A percentile compares a stretch with the other conserved stretches of the same genome.
Conservation (phyloP, 192 early-diverging fungal species). For the Coemansia sp. region DNA sequence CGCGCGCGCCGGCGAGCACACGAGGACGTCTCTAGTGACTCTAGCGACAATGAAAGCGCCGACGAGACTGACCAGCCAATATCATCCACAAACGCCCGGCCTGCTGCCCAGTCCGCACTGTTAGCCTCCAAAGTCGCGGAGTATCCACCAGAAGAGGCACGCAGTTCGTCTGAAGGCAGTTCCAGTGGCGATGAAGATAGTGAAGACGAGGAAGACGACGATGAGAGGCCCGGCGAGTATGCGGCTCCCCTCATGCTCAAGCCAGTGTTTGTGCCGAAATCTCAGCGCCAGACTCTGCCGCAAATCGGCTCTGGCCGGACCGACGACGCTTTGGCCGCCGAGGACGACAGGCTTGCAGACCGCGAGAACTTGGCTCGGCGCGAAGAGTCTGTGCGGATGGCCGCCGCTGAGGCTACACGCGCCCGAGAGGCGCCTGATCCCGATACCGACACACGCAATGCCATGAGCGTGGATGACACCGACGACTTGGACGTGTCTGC, state of each 20-base stretch:
- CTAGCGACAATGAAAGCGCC: slow-evolving; percentile 17
- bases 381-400: slow-evolving; percentile 30
- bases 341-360: slow-evolving; percentile 53
- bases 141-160: no score
- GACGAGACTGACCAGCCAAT: slow-evolving; percentile 70
- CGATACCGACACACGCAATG: slow-evolving; percentile 41
- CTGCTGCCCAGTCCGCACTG: no score
- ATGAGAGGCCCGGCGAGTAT: no score
- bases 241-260: slow-evolving; percentile 64
- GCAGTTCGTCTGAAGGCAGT: slow-evolving; percentile 2
- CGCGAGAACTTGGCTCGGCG: slow-evolving; percentile 55
- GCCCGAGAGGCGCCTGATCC: slow-evolving; percentile 22
- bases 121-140: no score
- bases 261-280: slow-evolving; percentile 92
- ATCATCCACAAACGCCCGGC: no score
- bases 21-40: slow-evolving; percentile 1
- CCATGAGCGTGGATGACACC: slow-evolving; percentile 78
- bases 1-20: slow-evolving; percentile 16
- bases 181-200: slow-evolving; percentile 3
- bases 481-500: slow-evolving; percentile 83
- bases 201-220: slow-evolving; percentile 60
- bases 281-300: slow-evolving; percentile 17
- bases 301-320: neutral
- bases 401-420: slow-evolving; percentile 23
- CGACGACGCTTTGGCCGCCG: slow-evolving; percentile 26